These are phyloP conservation scores for Basidiobolus meristosporus DNA, from an alignment of 371 early-diverging fungal genomes.

Conservation along the genomic window DNA sequence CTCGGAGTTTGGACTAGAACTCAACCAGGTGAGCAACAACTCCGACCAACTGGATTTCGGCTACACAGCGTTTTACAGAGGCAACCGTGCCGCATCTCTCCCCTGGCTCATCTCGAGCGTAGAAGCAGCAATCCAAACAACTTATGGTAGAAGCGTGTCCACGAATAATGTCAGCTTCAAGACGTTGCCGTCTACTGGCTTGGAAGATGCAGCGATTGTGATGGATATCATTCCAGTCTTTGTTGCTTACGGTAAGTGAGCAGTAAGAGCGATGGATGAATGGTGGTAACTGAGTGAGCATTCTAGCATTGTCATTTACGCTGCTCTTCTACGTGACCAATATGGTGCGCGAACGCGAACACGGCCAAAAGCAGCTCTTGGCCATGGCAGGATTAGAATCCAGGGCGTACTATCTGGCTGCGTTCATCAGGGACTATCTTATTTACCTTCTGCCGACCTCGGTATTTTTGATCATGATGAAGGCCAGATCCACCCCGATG, in stretches of 20 bases:
- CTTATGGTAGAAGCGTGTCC: background rate
- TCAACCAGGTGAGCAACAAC: background rate
- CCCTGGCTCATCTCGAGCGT: background rate
- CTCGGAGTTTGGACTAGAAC: too few relatives aligned
- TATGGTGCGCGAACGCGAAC: conserved; percentile 11
- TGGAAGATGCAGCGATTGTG: background rate
- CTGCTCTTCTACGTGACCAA: conserved; percentile 10
- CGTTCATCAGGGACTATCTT: conserved; percentile 8
- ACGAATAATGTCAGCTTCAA: background rate
- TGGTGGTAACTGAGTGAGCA: too few relatives aligned
- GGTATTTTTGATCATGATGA: conserved; percentile 7
- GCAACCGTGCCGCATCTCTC: background rate
- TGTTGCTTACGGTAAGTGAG: background rate
- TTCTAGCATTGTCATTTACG: conserved; percentile 10
- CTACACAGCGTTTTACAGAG: too few relatives aligned
- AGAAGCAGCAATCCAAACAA: background rate
- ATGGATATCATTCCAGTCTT: background rate
- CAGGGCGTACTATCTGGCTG: conserved; percentile 9
- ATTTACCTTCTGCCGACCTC: conserved; percentile 10
- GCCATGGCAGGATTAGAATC: conserved; percentile 13
- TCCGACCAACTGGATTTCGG: too few relatives aligned
- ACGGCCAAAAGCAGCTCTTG: conserved; percentile 11
- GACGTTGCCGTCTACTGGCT: background rate
- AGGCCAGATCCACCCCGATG: conserved; percentile 6
- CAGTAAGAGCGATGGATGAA: too few relatives aligned